These are phyloP conservation scores for Fistulifera solaris DNA, from an alignment of 108 stramenopile species.

Conservation along the genomic window DNA sequence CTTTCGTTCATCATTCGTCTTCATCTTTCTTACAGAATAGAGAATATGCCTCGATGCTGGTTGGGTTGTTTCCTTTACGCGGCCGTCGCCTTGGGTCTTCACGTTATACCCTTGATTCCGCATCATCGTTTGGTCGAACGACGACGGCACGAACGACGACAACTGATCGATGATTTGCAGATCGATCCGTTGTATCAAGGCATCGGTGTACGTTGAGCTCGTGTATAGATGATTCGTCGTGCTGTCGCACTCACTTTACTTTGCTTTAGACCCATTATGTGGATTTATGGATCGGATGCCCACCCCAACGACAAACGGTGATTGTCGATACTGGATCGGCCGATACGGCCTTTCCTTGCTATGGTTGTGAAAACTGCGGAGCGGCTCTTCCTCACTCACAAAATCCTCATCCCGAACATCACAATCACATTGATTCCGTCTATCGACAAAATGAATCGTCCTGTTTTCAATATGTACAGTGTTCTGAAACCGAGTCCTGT, in stretches of 20 bases:
- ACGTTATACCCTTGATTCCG: no score
- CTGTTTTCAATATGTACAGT: no score
- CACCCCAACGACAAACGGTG: constrained; percentile 79
- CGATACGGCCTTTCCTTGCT: constrained; percentile 88
- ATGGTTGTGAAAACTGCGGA: constrained; percentile 62
- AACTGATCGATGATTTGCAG: constrained; percentile 4
- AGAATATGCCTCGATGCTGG: no score
- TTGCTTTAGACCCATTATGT: constrained; percentile 75
- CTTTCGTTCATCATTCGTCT: no score
- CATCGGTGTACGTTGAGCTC: no score
- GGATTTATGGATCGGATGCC: constrained; percentile 81
- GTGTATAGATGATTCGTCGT: no score
- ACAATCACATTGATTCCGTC: constrained; percentile 59
- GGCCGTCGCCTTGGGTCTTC: no score
- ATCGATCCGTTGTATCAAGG: constrained; percentile 14
- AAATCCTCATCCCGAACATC: constrained; percentile 3
- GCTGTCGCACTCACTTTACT: no score
- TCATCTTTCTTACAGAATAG: no score
- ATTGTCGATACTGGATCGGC: constrained; percentile 88
- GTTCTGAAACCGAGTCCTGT: constrained; percentile 9
- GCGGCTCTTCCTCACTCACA: not conserved
- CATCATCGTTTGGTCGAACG: no score
- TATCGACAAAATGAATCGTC: constrained; percentile 25
- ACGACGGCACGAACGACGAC: no score
- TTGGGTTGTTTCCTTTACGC: no score